phyloP scores from a whole-genome alignment of 768 basidiomycete species.

The Pleurotus cornucopiae region DNA sequence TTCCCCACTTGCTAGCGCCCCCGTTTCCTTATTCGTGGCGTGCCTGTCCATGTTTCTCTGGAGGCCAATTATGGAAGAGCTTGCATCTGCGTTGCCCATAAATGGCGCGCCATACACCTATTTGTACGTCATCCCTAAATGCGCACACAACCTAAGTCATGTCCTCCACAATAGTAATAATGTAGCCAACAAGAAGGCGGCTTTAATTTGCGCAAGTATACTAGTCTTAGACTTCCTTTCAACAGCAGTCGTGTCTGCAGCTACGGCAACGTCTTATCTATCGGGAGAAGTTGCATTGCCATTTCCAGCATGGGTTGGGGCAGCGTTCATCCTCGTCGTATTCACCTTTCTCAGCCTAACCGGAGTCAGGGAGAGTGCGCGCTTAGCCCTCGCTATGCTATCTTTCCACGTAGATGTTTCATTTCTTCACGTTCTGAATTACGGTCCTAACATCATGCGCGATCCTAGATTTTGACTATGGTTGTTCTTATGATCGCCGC shows the following conservation, averaged over 20 bases:
- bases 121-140: conserved; percentile 35
- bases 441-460: conserved; percentile 5
- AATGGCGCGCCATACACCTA: conserved; percentile 72
- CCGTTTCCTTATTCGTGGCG: conserved; percentile 63
- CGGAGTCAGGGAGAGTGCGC: conserved; percentile 60
- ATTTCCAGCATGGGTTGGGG: conserved; percentile 48
- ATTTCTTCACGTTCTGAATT: not conserved
- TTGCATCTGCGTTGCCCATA: conserved; percentile 65
- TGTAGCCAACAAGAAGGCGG: conserved; percentile 56
- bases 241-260: conserved; percentile 68
- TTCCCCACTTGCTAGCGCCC: conserved; percentile 43
- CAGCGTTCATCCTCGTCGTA: conserved; percentile 48
- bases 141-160: not conserved
- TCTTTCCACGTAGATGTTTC: conserved; percentile 49
- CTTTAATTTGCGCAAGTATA: conserved; percentile 60
- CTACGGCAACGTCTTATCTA: conserved; percentile 66
- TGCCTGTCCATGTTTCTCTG: conserved; percentile 62
- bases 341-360: conserved; percentile 53
- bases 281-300: conserved; percentile 58
- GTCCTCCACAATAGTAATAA: conserved; percentile 41
- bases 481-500: conserved; percentile 45
- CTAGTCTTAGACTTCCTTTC: conserved; percentile 70
- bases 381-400: conserved; percentile 54
- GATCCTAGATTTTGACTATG: conserved; percentile 52
- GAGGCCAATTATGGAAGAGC: conserved; percentile 72